These are phyloP conservation scores for Aspergillus sclerotiicarbonarius DNA, from an alignment of 495 filamentous ascomycete species.

Conservation along the genomic window DNA sequence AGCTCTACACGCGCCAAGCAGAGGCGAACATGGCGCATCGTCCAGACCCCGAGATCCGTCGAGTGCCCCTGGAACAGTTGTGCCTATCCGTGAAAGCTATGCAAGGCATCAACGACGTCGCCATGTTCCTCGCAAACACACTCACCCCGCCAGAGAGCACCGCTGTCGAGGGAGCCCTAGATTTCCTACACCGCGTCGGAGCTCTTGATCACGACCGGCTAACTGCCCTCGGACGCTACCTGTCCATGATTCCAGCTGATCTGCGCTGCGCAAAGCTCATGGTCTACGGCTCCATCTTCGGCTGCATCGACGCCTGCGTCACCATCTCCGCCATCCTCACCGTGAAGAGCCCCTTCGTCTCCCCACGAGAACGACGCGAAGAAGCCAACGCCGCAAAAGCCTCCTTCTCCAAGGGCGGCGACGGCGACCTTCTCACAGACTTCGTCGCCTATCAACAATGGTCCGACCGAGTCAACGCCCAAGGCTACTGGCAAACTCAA, in stretches of 20 bases:
- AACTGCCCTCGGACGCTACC: slow-evolving; percentile 84
- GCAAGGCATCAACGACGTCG: slow-evolving; percentile 76
- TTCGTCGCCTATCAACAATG: slow-evolving; percentile 80
- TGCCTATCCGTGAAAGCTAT: slow-evolving; percentile 93
- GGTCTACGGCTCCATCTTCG: slow-evolving; percentile 92
- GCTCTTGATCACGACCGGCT: slow-evolving; percentile 81
- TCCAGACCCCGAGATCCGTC: slow-evolving; percentile 88
- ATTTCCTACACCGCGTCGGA: slow-evolving; percentile 77
- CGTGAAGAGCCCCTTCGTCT: slow-evolving; percentile 78
- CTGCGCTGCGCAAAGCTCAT: slow-evolving; percentile 90
- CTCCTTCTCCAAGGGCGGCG: slow-evolving; percentile 61
- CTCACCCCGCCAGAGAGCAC: slow-evolving; percentile 81
- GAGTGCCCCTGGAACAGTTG: slow-evolving; percentile 90
- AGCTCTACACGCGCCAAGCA: slow-evolving; percentile 83
- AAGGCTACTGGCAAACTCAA: slow-evolving; percentile 61
- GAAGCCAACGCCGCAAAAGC: slow-evolving; percentile 75
- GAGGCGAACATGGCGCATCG: slow-evolving; percentile 85
- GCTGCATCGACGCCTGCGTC: slow-evolving; percentile 81
- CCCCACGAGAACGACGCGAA: slow-evolving; percentile 75
- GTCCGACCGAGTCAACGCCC: slow-evolving; percentile 57
- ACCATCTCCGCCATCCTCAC: slow-evolving; percentile 91
- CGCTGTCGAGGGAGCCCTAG: slow-evolving; percentile 81
- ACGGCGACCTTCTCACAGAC: slow-evolving; percentile 88
- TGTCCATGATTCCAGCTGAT: slow-evolving; percentile 93
- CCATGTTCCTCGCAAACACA: slow-evolving; percentile 76